Base-by-base conservation (phyloP, 1,139 yeast species). In the Cylindricascospora bacillispora region DNA sequence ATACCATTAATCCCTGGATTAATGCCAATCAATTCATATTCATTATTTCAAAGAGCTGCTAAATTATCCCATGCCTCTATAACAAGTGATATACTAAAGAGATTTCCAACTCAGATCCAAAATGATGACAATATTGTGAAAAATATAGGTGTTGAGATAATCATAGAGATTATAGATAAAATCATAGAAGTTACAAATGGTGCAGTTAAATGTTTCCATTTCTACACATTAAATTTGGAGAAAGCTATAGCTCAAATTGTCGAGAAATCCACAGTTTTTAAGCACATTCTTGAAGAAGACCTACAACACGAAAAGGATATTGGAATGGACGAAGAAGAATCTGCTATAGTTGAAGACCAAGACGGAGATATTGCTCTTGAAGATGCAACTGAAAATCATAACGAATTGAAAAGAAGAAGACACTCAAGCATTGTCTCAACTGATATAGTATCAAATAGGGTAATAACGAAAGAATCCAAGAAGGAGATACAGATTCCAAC, bases 1-100 rank as follows among this genome's bases (percentile, higher is more conserved):
- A 56, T 64, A 4, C 56, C 67, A 14, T 60, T 89, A 26, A 68
- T 89, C 29, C 98, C 98, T 0, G 98, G 98, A 1, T 62, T 89
- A 42, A 80, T 89, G 92, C 98, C 99, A n/a, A 76, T 92, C 22
- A 85, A 86, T 45, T 86, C 95, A 3, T 85, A 73, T 53, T 72
- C 73, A 42, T 73, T 86, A 27, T 85, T 89, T 48, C 71, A 78
- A 35, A 71, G 98, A 48, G 93, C 95, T 13, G 74, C 95, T 10
- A 82, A 80, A 49, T 62, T 92, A 34, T 79, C 94, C 14, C 93
- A 85, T 57, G 95, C 97, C 2, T 66, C 79, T 2, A 75, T 89
- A 35, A 98, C 99, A 0, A 52, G 54, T 14, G 34, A 50, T 0
- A 55, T 77, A 15, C 56, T 79, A 32, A 64, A 60, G 14, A 52